Evolutionary conservation across 495 filamentous ascomycete genomes (phyloP).

Genomic region (Paragyromitra xinjiangensis): DNA sequence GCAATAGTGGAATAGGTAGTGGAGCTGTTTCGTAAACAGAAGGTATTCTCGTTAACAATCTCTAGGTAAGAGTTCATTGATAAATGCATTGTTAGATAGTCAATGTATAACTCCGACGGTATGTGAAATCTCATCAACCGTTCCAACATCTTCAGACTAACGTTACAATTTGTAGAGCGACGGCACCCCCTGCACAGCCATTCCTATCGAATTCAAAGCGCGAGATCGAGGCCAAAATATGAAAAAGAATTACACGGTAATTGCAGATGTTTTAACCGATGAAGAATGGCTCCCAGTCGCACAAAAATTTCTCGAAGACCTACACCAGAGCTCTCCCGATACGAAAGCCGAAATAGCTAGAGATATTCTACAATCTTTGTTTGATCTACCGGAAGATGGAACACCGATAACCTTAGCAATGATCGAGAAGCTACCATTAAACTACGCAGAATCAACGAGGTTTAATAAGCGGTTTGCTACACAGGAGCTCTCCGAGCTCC

Average conservation of each 20-base stretch:
- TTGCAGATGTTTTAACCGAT: constrained; percentile 7
- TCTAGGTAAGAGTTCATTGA: constrained; percentile 32
- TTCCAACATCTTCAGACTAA: neutral
- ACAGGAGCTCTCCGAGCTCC: constrained; percentile 2
- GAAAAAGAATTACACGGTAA: constrained; percentile 13
- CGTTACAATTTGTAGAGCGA: constrained; percentile 6
- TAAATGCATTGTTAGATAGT: constrained; percentile 28
- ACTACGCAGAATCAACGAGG: neutral
- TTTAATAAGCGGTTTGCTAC: constrained; percentile 3
- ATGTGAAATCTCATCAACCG: neutral
- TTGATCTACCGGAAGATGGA: constrained; percentile 9
- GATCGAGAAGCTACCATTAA: constrained; percentile 9
- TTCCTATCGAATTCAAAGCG: constrained; percentile 25
- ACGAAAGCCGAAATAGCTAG: neutral
- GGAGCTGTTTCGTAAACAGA: too few species aligned
- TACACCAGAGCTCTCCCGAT: constrained; percentile 1
- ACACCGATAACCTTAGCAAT: neutral
- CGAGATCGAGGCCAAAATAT: constrained; percentile 8
- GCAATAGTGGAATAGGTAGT: constrained; percentile 26
- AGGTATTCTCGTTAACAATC: neutral
- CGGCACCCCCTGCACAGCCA: constrained; percentile 19
- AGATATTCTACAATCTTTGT: neutral
- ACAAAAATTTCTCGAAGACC: neutral
- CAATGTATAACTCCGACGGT: constrained; percentile 30
- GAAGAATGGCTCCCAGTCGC: constrained; percentile 24